Evolutionary conservation across 164 flowering plant species (phyloP).

Genomic region (Liquidambar formosana): DNA sequence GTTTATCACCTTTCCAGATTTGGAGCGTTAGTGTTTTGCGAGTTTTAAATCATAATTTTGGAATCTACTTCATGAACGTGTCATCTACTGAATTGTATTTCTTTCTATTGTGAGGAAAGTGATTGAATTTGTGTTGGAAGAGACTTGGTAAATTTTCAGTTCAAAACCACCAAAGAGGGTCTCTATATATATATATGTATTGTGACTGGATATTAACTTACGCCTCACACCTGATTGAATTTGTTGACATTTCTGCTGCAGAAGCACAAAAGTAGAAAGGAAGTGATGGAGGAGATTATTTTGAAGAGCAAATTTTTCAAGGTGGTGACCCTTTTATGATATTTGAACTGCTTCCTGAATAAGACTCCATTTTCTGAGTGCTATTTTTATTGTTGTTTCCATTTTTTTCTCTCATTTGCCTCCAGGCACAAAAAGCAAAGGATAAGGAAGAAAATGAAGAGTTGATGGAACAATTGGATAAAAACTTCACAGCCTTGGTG

Average conservation of each 20-base stretch:
- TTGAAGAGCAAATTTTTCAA: slow-evolving; percentile 75
- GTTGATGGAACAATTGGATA: slow-evolving; percentile 71
- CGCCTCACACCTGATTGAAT: not conserved
- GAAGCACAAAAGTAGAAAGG: slow-evolving; percentile 83
- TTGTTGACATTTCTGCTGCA: slow-evolving; percentile 29
- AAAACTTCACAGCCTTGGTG: slow-evolving; percentile 59
- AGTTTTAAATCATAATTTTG: not conserved
- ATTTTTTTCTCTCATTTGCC: not conserved
- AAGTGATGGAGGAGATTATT: slow-evolving; percentile 85
- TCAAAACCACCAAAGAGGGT: not conserved
- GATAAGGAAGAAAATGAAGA: slow-evolving; percentile 83
- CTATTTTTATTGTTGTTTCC: not conserved
- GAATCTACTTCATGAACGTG: not conserved
- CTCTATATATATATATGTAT: too few relatives aligned
- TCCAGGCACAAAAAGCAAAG: slow-evolving; percentile 79
- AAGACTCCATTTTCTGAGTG: not conserved
- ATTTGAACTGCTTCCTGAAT: not conserved
- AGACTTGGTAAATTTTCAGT: not conserved
- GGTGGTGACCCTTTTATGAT: slow-evolving; percentile 36
- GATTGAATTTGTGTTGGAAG: not conserved
- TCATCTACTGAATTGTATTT: not conserved
- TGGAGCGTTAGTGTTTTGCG: too few relatives aligned
- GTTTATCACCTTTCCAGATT: too few relatives aligned
- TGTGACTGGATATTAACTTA: not conserved
- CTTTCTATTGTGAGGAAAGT: not conserved